Base-by-base conservation (phyloP, 1,284 basidiomycete genomes). In the Cutaneotrichosporon cutaneum region DNA sequence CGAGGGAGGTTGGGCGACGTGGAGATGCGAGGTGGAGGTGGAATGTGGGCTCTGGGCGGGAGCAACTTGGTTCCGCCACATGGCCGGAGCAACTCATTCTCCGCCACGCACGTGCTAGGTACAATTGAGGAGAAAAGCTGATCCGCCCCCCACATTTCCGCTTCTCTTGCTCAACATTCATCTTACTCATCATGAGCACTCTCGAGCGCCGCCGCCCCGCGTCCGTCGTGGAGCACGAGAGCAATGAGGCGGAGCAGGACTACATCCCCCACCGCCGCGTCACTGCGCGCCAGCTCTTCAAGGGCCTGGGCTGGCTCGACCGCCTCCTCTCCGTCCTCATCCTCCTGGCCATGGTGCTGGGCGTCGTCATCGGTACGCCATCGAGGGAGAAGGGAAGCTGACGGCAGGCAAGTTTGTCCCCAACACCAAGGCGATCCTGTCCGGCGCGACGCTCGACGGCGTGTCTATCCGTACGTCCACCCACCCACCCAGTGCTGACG, bases 321-420 rank as follows among this genome's bases (percentile, higher is more conserved):
- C 83, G 87, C 16, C 82, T 90, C 0, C 81, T 93, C 2, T 87
- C 90, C 0, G 84, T 88, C 0, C 82, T 86, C 52, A 88, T 94
- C 56, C 80, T 94, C 3, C 45, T 90, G 4, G 85, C 84, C 24
- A 94, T 94, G 90, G 85, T 92, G 51, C 68, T 89, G 22, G 91
- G 91, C 0, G 86, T 92, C 8, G 72, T 92, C 58, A 86, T 93
- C 42, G 90, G 90, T 32, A 83, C 85, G 65, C 89, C 72, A 48
- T 18, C 21, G 18, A n/a, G 4, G 7, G 16, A 82, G 82, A 82
- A 81, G 18, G 81, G 77, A 56, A 84, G 85, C 65, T 73, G 84
- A 62, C 81, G 42, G 6, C 57, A 69, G 70, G 71, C 39, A 70
- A 71, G 32, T 73, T 66, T 47, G 72, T 70, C 2, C 55, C 60